A percentile compares a stretch with the other conserved stretches of the same genome.
Conservation (phyloP, 2,329 filamentous ascomycete species). For the Colletotrichum theobromicola region DNA sequence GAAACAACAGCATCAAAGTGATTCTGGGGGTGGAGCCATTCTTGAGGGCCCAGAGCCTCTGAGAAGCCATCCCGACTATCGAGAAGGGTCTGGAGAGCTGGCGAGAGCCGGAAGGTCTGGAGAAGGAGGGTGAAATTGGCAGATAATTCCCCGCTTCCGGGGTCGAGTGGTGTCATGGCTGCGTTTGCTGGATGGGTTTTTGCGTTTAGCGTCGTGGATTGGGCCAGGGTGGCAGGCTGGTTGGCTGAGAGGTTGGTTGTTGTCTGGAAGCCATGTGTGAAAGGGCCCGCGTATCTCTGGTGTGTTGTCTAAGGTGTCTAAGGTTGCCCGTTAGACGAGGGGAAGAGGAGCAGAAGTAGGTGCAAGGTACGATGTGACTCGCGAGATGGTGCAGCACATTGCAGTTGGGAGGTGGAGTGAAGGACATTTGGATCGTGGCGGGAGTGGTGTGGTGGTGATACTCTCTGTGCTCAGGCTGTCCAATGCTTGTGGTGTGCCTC, state of each 20-base stretch:
- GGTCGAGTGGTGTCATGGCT: slow-evolving; percentile 8
- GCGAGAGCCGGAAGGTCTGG: background rate
- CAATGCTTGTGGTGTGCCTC: background rate
- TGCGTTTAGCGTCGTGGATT: background rate
- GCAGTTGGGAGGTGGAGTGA: background rate
- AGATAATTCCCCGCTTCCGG: background rate
- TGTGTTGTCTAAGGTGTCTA: background rate
- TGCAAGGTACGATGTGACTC: background rate
- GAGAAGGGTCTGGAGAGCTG: background rate
- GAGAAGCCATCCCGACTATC: background rate
- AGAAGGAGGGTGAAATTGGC: background rate
- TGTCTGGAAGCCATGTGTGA: background rate
- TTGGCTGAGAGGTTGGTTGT: background rate
- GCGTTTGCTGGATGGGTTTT: background rate
- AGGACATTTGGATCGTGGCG: background rate
- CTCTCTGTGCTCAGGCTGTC: too few relatives aligned
- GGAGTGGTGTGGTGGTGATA: background rate
- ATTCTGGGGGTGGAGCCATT: background rate
- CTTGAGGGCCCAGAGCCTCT: slow-evolving; percentile 2
- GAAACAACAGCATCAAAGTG: background rate
- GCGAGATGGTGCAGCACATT: background rate
- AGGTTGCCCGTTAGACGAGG: background rate
- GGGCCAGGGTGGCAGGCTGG: background rate
- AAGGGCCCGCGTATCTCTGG: background rate
- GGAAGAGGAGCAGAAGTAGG: background rate